Percentiles rank a stretch among this genome's conserved stretches.
Conservation (phyloP, 371 early-diverging fungal species). For the Syncephalastrum contaminatum region DNA sequence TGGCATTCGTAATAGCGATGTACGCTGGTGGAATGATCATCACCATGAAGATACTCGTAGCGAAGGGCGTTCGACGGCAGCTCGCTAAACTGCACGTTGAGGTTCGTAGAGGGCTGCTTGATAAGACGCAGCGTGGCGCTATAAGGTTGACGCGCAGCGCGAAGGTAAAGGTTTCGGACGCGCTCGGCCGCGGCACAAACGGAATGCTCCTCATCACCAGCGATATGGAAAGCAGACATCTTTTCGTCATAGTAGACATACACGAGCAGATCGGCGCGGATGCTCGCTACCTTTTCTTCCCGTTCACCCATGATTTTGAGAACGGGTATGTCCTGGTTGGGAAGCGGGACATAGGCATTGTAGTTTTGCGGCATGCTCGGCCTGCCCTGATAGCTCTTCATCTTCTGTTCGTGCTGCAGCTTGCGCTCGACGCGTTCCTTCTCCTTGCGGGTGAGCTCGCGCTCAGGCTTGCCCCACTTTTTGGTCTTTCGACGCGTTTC, state of each 20-base stretch:
- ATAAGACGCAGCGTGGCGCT: constrained; percentile 15
- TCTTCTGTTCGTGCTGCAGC: constrained; percentile 21
- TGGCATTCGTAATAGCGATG: too few relatives aligned
- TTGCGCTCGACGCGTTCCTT: constrained; percentile 24
- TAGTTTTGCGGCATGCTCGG: constrained; percentile 26
- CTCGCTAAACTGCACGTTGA: constrained; percentile 13
- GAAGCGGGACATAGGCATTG: constrained; percentile 25
- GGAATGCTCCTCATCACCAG: constrained; percentile 18
- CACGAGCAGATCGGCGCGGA: constrained; percentile 39
- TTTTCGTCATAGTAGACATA: constrained; percentile 29
- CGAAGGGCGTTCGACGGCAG: constrained; percentile 13
- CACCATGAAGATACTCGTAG: too few relatives aligned
- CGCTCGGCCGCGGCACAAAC: constrained; percentile 26
- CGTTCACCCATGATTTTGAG: constrained; percentile 26
- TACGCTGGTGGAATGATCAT: too few relatives aligned
- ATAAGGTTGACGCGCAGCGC: constrained; percentile 18
- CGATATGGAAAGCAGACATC: constrained; percentile 11
- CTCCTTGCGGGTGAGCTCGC: constrained; percentile 39
- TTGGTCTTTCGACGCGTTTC: constrained; percentile 23
- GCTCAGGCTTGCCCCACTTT: constrained; percentile 44
- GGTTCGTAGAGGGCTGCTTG: constrained; percentile 26
- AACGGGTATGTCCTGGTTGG: constrained; percentile 20
- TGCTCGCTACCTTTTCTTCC: constrained; percentile 30
- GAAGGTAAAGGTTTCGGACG: constrained; percentile 43
- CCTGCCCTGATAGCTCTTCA: constrained; percentile 27